These are phyloP conservation scores for Hygrocybe coccinea DNA, from an alignment of 768 basidiomycete species.

Conservation along the genomic window DNA sequence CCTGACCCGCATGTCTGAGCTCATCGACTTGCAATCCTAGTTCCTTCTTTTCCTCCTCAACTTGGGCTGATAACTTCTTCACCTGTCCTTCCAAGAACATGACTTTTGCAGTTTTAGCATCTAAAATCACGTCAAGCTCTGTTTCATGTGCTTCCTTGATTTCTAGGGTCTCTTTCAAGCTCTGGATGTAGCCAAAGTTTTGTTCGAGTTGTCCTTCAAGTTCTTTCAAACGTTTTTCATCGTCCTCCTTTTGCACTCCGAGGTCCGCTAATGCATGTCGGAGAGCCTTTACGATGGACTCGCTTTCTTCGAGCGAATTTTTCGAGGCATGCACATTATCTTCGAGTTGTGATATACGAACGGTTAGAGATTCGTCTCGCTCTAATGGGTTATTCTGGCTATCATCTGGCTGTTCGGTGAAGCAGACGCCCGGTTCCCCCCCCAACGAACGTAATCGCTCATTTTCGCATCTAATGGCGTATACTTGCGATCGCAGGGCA, in stretches of 20 bases:
- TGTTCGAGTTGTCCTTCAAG: slow-evolving; percentile 35
- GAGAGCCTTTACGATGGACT: slow-evolving; percentile 42
- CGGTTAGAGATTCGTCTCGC: slow-evolving; percentile 36
- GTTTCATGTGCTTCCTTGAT: slow-evolving; percentile 47
- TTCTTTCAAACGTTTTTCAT: slow-evolving; percentile 33
- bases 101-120: slow-evolving; percentile 60
- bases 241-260: slow-evolving; percentile 45
- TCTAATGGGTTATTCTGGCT: slow-evolving; percentile 31
- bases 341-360: slow-evolving; percentile 41
- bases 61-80: slow-evolving; percentile 25
- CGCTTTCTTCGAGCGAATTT: slow-evolving; percentile 40
- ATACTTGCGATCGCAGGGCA: slow-evolving; percentile 42
- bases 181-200: slow-evolving; percentile 39
- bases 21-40: slow-evolving; percentile 74
- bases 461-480: slow-evolving; percentile 68
- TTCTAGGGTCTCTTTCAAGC: slow-evolving; percentile 50
- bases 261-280: slow-evolving; percentile 42
- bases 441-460: slow-evolving; percentile 45
- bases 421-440: slow-evolving; percentile 25
- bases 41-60: slow-evolving; percentile 58
- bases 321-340: slow-evolving; percentile 38
- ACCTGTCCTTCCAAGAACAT: slow-evolving; percentile 42
- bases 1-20: slow-evolving; percentile 84
- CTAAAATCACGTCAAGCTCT: slow-evolving; percentile 47
- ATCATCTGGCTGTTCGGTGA: slow-evolving; percentile 41